Evolutionary conservation across 2,329 filamentous ascomycete species (phyloP).

Genomic region (Penicillium corylophilum): DNA sequence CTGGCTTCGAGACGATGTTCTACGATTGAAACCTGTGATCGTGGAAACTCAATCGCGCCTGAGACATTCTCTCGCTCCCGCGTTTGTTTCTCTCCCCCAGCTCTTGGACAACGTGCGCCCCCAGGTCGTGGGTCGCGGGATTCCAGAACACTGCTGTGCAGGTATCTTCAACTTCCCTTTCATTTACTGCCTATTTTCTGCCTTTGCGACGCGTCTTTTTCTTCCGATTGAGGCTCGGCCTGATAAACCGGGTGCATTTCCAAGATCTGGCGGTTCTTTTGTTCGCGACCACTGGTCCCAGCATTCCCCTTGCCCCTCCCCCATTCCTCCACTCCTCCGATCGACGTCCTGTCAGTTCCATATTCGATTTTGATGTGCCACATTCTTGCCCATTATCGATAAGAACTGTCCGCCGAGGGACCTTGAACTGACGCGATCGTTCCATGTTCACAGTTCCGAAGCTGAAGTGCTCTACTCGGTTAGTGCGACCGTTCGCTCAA

Average conservation of each 20-base stretch:
- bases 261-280: conserved; percentile 5
- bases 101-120: conserved; percentile 24
- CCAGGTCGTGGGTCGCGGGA: conserved; percentile 23
- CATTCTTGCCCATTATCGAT: conserved; percentile 22
- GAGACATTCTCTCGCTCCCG: conserved; percentile 20
- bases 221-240: conserved; percentile 13
- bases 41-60: conserved; percentile 23
- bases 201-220: conserved; percentile 18
- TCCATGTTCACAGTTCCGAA: conserved; percentile 18
- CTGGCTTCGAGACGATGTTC: conserved; percentile 23
- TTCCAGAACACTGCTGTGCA: conserved; percentile 32
- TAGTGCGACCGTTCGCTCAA: conserved; percentile 27
- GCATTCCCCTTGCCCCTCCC: conserved; percentile 7
- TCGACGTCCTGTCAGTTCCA: conserved; percentile 19
- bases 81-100: conserved; percentile 25
- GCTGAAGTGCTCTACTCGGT: conserved; percentile 20
- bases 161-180: conserved; percentile 23
- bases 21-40: conserved; percentile 19
- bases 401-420: conserved; percentile 8
- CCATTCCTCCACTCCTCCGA: conserved; percentile 24
- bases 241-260: conserved; percentile 20
- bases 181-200: conserved; percentile 12
- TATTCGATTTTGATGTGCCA: conserved; percentile 13
- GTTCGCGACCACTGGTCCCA: conserved; percentile 18
- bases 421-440: conserved; percentile 11